Conservation (phyloP, 2,329 filamentous ascomycete species). For the Celoporthe dispersa region DNA sequence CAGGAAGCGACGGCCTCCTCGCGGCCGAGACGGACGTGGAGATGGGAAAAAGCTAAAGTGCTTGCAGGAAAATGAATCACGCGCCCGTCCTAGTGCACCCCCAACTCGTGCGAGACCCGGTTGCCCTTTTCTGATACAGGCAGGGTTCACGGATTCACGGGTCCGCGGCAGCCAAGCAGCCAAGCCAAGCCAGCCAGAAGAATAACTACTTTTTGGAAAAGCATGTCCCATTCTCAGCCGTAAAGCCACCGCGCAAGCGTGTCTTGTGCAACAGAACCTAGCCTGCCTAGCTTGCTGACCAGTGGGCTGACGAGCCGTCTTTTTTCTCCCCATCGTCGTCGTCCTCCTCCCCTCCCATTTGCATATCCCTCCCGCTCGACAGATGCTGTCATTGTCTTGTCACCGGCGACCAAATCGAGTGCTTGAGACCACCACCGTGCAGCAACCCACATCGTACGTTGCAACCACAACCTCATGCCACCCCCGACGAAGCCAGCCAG, state of each 20-base stretch:
- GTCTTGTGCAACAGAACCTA: neutral
- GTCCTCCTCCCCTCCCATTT: neutral
- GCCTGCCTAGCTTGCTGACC: neutral
- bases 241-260: neutral
- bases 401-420: neutral
- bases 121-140: neutral
- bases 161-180: neutral
- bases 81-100: constrained; percentile 11
- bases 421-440: neutral
- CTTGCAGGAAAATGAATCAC: constrained; percentile 11
- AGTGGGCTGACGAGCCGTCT: neutral
- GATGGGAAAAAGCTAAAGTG: constrained; percentile 7
- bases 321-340: neutral
- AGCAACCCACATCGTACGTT: constrained; percentile 1
- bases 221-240: neutral
- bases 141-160: neutral
- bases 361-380: neutral
- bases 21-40: neutral
- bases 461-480: neutral
- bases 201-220: neutral
- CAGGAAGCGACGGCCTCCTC: neutral
- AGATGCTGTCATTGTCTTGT: neutral
- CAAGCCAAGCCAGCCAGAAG: neutral
- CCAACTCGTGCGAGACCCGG: constrained; percentile 1
- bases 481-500: neutral